Percentiles rank a stretch among this genome's conserved stretches.
phyloP scores from a whole-genome alignment of 2,329 filamentous ascomycete species.

The Aureobasidium pullulans region DNA sequence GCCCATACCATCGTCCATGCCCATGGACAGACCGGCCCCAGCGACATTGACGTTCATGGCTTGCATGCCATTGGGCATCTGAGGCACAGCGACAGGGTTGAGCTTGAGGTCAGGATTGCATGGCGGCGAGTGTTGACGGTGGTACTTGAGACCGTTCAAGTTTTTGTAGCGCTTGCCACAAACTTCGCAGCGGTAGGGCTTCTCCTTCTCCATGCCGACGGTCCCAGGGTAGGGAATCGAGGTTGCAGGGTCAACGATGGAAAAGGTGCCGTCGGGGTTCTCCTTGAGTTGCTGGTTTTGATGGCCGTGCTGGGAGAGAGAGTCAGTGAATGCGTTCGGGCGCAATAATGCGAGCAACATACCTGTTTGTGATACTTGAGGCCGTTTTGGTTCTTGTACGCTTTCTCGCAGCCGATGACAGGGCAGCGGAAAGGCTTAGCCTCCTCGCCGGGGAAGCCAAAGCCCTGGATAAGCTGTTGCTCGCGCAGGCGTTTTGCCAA shows the following conservation, averaged over 20 bases:
- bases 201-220: conserved; percentile 99
- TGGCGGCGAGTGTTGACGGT: conserved; percentile 64
- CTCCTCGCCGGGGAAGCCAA: conserved; percentile 63
- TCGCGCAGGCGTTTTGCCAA: conserved; percentile 59
- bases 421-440: conserved; percentile 97
- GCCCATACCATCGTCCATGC: conserved; percentile 47
- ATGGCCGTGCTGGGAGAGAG: conserved; percentile 63
- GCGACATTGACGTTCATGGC: conserved; percentile 44
- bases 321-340: conserved; percentile 18
- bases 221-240: conserved; percentile 91
- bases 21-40: conserved; percentile 44
- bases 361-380: conserved; percentile 79
- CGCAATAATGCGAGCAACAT: conserved; percentile 33
- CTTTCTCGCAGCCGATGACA: conserved; percentile 97
- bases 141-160: conserved; percentile 94
- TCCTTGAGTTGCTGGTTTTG: conserved; percentile 95
- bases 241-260: conserved; percentile 94
- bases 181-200: conserved; percentile 93
- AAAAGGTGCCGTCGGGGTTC: conserved; percentile 94
- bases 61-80: conserved; percentile 32
- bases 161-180: conserved; percentile 99
- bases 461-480: conserved; percentile 50
- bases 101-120: conserved; percentile 78
- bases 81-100: conserved; percentile 28
- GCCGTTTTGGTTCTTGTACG: conserved; percentile 99